A percentile compares a stretch with the other conserved stretches of the same genome.
Conservation (phyloP, 176 grass and related monocot species). For the Echinochloa phyllopogon region DNA sequence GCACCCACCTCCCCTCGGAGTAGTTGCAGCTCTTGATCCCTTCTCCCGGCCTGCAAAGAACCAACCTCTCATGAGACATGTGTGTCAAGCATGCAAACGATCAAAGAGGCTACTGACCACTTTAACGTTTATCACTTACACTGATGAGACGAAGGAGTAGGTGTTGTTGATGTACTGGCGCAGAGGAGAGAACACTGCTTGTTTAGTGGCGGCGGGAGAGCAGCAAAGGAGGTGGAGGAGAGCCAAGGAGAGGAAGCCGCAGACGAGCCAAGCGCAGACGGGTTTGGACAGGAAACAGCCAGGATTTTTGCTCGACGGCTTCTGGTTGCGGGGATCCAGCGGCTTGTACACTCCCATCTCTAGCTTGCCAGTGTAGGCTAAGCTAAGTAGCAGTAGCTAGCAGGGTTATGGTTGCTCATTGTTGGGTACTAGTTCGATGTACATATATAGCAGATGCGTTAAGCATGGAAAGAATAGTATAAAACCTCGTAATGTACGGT, state of each 20-base stretch:
- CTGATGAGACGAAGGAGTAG: conserved; percentile 29
- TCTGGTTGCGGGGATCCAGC: background rate
- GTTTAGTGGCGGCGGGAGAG: background rate
- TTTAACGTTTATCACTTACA: background rate
- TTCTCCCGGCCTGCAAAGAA: conserved; percentile 12
- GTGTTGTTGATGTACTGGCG: conserved; percentile 38
- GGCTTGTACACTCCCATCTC: conserved; percentile 13
- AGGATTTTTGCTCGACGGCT: background rate
- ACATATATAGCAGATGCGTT: background rate
- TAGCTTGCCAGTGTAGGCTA: background rate
- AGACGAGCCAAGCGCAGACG: conserved; percentile 5
- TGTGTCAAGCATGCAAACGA: background rate
- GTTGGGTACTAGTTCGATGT: background rate
- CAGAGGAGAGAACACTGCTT: background rate
- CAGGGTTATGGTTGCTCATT: background rate
- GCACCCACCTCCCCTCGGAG: conserved; percentile 57
- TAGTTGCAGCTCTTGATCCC: conserved; percentile 22
- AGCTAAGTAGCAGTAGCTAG: background rate
- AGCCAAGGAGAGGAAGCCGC: conserved; percentile 10
- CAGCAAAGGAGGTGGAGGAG: conserved; percentile 36
- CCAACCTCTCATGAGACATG: background rate
- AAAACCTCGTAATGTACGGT: background rate
- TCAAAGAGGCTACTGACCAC: background rate
- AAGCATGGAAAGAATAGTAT: background rate
- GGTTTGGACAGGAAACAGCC: background rate